Conservation (phyloP, 805 yeast species). For the Schwanniomyces vanrijiae region DNA sequence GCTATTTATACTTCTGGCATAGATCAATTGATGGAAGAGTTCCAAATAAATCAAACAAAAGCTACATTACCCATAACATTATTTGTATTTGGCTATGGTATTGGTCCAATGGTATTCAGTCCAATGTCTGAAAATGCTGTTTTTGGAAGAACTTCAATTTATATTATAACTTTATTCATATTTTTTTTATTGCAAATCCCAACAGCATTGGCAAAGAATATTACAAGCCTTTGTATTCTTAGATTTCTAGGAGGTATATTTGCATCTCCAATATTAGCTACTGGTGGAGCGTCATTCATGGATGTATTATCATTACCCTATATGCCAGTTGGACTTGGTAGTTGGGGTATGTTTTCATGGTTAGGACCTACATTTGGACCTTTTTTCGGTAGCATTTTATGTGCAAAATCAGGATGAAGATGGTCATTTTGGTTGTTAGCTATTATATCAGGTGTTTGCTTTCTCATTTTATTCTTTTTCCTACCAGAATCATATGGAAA, state of each 20-base stretch:
- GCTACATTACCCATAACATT: slow-evolving; percentile 49
- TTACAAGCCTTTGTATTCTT: slow-evolving; percentile 47
- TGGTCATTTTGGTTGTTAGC: slow-evolving; percentile 51
- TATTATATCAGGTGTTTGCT: slow-evolving; percentile 23
- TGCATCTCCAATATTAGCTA: slow-evolving; percentile 51
- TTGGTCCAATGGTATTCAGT: slow-evolving; percentile 57
- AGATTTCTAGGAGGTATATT: slow-evolving; percentile 52
- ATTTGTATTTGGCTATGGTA: slow-evolving; percentile 55
- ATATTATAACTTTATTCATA: slow-evolving; percentile 42
- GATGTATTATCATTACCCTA: slow-evolving; percentile 42
- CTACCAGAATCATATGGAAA: slow-evolving; percentile 47
- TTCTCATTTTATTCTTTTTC: slow-evolving; percentile 19
- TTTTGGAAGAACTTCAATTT: slow-evolving; percentile 50
- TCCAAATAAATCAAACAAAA: slow-evolving; percentile 37
- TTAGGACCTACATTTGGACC: slow-evolving; percentile 57
- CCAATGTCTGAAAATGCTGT: slow-evolving; percentile 54
- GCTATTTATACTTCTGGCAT: slow-evolving; percentile 52
- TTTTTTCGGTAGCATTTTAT: slow-evolving; percentile 49
- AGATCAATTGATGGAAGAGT: slow-evolving; percentile 38
- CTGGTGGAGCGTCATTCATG: slow-evolving; percentile 53
- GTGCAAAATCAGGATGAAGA: slow-evolving; percentile 41
- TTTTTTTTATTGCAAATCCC: slow-evolving; percentile 53
- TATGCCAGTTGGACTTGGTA: slow-evolving; percentile 43
- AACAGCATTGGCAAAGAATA: slow-evolving; percentile 45
- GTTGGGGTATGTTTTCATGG: slow-evolving; percentile 51